These are phyloP conservation scores for Zopfia rhizophila DNA, from an alignment of 2,329 filamentous ascomycete species.

Conservation along the genomic window DNA sequence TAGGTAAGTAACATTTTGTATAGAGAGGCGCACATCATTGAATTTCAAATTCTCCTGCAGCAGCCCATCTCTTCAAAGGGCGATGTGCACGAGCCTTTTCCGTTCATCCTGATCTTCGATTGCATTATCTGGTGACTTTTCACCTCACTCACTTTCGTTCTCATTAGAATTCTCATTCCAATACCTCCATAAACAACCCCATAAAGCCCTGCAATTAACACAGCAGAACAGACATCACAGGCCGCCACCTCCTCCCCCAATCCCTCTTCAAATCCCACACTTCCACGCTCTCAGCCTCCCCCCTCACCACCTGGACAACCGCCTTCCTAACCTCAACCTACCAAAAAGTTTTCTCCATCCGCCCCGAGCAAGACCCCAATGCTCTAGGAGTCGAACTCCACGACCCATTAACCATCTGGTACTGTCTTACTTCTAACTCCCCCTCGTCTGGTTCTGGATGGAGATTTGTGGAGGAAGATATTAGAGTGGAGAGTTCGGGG, in stretches of 20 bases:
- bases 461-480: conserved; percentile 72
- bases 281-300: conserved; percentile 45
- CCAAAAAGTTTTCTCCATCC: conserved; percentile 55
- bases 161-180: not conserved
- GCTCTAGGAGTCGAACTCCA: conserved; percentile 57
- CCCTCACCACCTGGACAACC: conserved; percentile 57
- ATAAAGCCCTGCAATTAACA: conserved; percentile 13
- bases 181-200: not conserved
- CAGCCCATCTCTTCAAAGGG: too few relatives aligned
- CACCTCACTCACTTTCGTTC: not conserved
- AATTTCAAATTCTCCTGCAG: too few relatives aligned
- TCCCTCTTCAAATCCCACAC: conserved; percentile 49
- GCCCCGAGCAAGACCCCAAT: conserved; percentile 45
- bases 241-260: conserved; percentile 54
- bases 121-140: too few relatives aligned
- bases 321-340: conserved; percentile 60
- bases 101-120: too few relatives aligned
- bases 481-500: conserved; percentile 86
- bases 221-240: conserved; percentile 54
- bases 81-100: too few relatives aligned
- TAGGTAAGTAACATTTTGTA: too few relatives aligned
- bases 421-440: conserved; percentile 34
- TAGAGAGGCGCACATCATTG: too few relatives aligned
- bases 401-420: conserved; percentile 57
- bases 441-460: conserved; percentile 39